Percentiles rank a stretch among this genome's conserved stretches.
These are phyloP conservation scores for Centella asiatica DNA, from an alignment of 129 eudicot genomes.

Conservation along the genomic window DNA sequence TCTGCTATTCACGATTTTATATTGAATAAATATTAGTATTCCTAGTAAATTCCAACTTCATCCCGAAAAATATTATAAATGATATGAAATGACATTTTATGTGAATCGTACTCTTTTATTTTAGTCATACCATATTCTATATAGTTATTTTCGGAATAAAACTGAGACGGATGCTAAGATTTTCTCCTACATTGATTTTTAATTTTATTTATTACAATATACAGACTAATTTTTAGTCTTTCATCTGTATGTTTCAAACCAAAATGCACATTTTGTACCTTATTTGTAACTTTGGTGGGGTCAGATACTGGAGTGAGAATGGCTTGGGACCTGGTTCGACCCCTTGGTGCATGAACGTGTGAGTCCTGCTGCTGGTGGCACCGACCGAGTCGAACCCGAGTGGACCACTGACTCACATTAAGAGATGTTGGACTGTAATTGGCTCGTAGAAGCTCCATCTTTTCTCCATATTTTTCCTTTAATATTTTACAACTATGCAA, in stretches of 20 bases:
- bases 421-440: neutral
- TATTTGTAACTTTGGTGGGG: constrained; percentile 37
- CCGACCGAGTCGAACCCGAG: constrained; percentile 11
- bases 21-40: too few relatives aligned
- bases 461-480: constrained; percentile 24
- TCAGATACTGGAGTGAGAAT: constrained; percentile 57
- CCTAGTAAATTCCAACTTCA: too few relatives aligned
- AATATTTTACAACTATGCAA: constrained; percentile 15
- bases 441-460: constrained; percentile 18
- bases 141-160: too few relatives aligned
- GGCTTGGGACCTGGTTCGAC: constrained; percentile 27
- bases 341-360: constrained; percentile 4
- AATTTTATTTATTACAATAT: too few relatives aligned
- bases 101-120: too few relatives aligned
- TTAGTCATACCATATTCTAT: too few relatives aligned
- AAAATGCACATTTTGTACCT: constrained; percentile 30
- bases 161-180: too few relatives aligned
- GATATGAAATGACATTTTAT: too few relatives aligned
- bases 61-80: too few relatives aligned
- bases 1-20: too few relatives aligned
- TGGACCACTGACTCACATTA: constrained; percentile 8
- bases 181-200: too few relatives aligned
- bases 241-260: neutral
- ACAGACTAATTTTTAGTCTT: neutral
- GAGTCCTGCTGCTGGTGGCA: constrained; percentile 7